Evolutionary conservation across 306 rosid species (phyloP).

Genomic region (Fragaria vesca): DNA sequence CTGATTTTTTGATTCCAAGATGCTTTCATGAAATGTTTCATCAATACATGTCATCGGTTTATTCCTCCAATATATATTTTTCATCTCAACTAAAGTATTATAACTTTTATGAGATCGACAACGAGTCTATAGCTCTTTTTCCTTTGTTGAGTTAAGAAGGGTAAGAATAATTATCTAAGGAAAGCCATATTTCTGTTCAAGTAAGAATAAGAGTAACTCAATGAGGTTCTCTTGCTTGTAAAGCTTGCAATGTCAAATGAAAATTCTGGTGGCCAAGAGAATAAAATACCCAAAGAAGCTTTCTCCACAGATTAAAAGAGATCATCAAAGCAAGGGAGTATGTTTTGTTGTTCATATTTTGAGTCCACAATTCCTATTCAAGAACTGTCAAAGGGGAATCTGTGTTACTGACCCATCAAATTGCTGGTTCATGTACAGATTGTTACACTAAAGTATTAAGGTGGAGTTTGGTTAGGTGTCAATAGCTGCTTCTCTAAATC

Average conservation of each 20-base stretch:
- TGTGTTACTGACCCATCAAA: conserved; percentile 3
- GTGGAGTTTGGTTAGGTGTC: conserved; percentile 12
- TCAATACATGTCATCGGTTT: no score
- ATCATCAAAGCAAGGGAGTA: conserved; percentile 7
- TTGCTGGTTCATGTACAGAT: not conserved
- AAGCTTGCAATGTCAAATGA: conserved; percentile 43
- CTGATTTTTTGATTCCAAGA: not conserved
- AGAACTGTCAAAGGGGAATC: conserved; percentile 3
- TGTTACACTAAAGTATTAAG: not conserved
- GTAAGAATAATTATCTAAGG: not conserved
- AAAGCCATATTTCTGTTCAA: conserved; percentile 1
- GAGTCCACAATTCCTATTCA: conserved; percentile 10
- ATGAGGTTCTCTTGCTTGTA: conserved; percentile 13
- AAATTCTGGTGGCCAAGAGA: conserved; percentile 29
- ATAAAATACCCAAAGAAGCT: conserved; percentile 39
- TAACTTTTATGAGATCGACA: not conserved
- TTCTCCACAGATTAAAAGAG: conserved; percentile 26
- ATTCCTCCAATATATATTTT: not conserved
- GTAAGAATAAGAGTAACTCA: conserved; percentile 36
- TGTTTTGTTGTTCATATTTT: not conserved
- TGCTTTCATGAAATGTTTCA: not conserved
- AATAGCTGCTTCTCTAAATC: not conserved
- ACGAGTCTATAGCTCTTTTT: not conserved
- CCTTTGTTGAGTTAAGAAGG: not conserved
- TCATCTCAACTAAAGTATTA: not conserved